Evolutionary conservation across 2,329 filamentous ascomycete genomes (phyloP).

Genomic region (Chrysoporthe cubensis): DNA sequence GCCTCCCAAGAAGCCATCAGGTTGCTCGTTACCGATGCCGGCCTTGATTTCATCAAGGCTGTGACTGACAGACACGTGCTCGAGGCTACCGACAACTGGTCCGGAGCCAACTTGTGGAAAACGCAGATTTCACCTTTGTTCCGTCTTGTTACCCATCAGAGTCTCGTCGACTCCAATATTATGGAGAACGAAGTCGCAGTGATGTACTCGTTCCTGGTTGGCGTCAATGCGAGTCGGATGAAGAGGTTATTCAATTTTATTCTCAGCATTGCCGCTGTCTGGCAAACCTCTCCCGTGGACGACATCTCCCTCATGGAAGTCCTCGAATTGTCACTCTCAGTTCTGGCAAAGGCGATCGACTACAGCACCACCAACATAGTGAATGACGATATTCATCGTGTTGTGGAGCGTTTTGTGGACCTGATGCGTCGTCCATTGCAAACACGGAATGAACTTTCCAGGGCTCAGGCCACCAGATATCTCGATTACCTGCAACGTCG

Average conservation of each 20-base stretch:
- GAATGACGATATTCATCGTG: conserved; percentile 21
- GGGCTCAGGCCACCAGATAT: conserved; percentile 22
- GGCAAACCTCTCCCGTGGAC: background rate
- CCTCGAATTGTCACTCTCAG: conserved; percentile 28
- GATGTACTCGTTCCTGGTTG: conserved; percentile 42
- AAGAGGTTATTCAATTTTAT: conserved; percentile 39
- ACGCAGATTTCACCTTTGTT: conserved; percentile 39
- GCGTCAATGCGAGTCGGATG: conserved; percentile 38
- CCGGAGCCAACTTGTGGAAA: conserved; percentile 18
- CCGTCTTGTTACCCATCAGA: conserved; percentile 40
- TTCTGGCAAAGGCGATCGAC: conserved; percentile 31
- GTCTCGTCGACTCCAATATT: conserved; percentile 42
- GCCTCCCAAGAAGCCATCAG: conserved; percentile 35
- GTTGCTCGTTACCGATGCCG: conserved; percentile 25
- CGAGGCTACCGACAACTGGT: background rate
- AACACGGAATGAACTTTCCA: conserved; percentile 1
- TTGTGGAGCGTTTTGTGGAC: conserved; percentile 2
- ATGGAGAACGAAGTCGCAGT: conserved; percentile 43
- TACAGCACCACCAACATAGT: conserved; percentile 29
- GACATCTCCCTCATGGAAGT: conserved; percentile 26
- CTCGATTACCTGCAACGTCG: conserved; percentile 25
- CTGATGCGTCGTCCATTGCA: background rate
- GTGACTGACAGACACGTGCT: background rate
- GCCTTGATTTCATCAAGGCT: conserved; percentile 26
- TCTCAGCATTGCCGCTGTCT: conserved; percentile 3